These are phyloP conservation scores for Alternaria sp. DNA, from an alignment of 2,329 filamentous ascomycete species.

Conservation along the genomic window DNA sequence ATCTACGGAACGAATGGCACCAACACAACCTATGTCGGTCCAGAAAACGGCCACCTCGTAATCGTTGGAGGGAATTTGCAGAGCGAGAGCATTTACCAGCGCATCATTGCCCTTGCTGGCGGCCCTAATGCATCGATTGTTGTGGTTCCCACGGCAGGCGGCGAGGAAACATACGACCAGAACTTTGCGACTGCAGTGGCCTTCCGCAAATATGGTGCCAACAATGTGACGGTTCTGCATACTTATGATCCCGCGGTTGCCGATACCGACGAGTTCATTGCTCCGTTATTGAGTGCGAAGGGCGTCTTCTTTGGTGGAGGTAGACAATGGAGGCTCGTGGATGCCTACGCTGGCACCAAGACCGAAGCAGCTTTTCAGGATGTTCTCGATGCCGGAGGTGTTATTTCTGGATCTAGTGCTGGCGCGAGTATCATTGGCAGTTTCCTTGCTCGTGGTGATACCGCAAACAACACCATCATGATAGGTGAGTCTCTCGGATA, in stretches of 20 bases:
- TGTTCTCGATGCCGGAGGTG: conserved; percentile 27
- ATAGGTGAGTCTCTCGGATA: conserved; percentile 19
- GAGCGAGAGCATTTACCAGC: conserved; percentile 31
- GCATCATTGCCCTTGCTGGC: conserved; percentile 33
- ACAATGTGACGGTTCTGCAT: conserved; percentile 31
- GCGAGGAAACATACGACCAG: conserved; percentile 25
- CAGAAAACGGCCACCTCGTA: conserved; percentile 30
- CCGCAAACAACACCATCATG: conserved; percentile 28
- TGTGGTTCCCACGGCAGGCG: conserved; percentile 32
- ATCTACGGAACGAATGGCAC: not conserved
- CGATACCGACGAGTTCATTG: conserved; percentile 29
- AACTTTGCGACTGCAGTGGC: conserved; percentile 27
- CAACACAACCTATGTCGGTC: conserved; percentile 28
- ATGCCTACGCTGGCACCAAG: conserved; percentile 34
- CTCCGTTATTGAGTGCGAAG: conserved; percentile 24
- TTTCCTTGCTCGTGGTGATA: conserved; percentile 32
- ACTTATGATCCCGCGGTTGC: conserved; percentile 32
- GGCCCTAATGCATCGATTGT: conserved; percentile 29
- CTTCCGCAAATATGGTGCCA: conserved; percentile 25
- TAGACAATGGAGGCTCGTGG: conserved; percentile 32
- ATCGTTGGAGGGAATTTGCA: conserved; percentile 35
- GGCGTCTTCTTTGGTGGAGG: conserved; percentile 34
- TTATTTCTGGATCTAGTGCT: conserved; percentile 30
- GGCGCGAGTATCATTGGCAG: conserved; percentile 31
- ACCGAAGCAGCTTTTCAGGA: conserved; percentile 26